Percentiles rank a stretch among this genome's conserved stretches.
Evolutionary conservation across 257 asterid species (phyloP).

Genomic region (Voacanga thouarsii): DNA sequence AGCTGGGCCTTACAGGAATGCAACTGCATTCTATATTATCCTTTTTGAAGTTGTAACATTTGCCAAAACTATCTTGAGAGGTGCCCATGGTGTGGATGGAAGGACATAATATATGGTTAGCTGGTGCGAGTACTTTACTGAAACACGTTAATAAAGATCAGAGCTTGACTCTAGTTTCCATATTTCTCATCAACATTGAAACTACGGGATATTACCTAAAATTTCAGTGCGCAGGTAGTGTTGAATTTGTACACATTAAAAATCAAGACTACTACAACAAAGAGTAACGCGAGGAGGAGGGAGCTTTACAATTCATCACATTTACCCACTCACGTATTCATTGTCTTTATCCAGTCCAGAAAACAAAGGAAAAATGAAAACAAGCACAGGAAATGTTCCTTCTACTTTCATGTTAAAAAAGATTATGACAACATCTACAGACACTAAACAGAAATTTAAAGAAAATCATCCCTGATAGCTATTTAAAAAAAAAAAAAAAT

Average conservation of each 20-base stretch:
- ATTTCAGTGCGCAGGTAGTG: background rate
- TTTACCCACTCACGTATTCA: background rate
- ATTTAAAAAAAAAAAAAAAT: background rate
- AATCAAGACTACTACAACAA: too few species aligned
- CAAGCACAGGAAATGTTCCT: background rate
- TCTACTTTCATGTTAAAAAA: background rate
- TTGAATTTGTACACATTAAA: too few species aligned
- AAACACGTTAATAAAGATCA: background rate
- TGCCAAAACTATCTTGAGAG: background rate
- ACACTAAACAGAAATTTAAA: background rate
- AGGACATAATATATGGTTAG: background rate
- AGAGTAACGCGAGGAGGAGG: too few species aligned
- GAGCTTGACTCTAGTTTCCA: background rate
- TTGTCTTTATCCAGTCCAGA: background rate
- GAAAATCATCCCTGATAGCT: background rate
- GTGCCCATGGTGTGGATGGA: background rate
- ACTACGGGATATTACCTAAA: background rate
- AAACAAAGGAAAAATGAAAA: background rate
- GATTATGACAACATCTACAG: background rate
- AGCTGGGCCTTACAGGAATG: background rate
- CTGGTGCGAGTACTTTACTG: background rate
- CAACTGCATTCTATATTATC: background rate
- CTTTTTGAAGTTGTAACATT: background rate
- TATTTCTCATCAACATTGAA: background rate
- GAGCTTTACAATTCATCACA: background rate